A percentile compares a stretch with the other conserved stretches of the same genome.
Conservation (phyloP, 176 grass and related monocot genomes). For the Phragmites australis region DNA sequence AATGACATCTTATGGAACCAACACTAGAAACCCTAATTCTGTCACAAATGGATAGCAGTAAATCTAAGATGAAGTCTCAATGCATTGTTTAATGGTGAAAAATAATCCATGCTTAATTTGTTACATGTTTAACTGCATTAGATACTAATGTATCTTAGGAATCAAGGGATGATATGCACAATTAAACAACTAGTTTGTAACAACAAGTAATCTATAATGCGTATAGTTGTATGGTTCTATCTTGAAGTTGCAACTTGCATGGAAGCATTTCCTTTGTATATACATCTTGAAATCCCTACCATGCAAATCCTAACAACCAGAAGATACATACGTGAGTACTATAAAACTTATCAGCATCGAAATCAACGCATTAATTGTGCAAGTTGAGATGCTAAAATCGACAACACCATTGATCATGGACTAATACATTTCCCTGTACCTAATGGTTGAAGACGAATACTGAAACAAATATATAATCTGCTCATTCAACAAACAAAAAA, state of each 20-base stretch:
- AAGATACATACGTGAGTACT: not conserved
- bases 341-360: not conserved
- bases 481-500: not conserved
- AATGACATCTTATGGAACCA: not conserved
- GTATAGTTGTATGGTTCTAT: not conserved
- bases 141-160: not conserved
- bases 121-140: not conserved
- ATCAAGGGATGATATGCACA: not conserved
- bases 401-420: not conserved
- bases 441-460: not conserved
- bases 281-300: not conserved
- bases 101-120: not conserved
- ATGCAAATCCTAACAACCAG: not conserved
- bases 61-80: too few species aligned
- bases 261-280: not conserved
- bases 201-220: not conserved
- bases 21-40: not conserved
- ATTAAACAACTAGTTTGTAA: not conserved
- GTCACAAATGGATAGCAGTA: not conserved
- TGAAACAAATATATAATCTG: not conserved
- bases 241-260: constrained; percentile 40
- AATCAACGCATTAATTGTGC: not conserved
- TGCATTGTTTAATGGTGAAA: too few species aligned
- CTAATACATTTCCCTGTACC: constrained; percentile 3
- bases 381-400: not conserved